Base-by-base conservation (phyloP, 768 basidiomycete species). In the Amanita molliuscula region DNA sequence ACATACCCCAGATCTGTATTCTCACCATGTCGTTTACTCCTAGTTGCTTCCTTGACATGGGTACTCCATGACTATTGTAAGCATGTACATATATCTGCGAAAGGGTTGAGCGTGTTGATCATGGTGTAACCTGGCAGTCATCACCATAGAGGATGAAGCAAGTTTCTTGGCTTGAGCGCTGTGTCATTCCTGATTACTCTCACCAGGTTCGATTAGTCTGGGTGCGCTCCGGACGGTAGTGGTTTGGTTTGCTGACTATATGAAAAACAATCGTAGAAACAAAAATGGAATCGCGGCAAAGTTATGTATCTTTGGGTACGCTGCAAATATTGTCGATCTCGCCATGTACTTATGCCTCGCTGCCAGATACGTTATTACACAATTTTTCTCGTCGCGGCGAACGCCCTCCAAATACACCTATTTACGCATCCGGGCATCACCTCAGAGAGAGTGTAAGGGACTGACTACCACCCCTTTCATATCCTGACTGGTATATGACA, bases 361-460 rank as follows among this genome's bases (percentile, higher is more conserved):
- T 11, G 3, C 10, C 47, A 75, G 74, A 69, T 75, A 25, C 66
- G 73, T 38, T 76, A 76, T 53, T 76, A 73, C 54, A 73, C 69
- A 28, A 65, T 75, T 16, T 59, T 64, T 4, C 65, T 74, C 9
- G 55, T 73, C 1, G 51, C 71, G 3, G 73, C 75, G 53, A 73
- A 75, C 47, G 68, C 68, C 1, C 57, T 67, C 3, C 73, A 75
- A 53, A 75, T 73, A 26, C 73, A 76, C 45, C 55, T 66, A 3
- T 73, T 73, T 48, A 53, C 69, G 5, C 56, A 58, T 16, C 70
- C 66, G 4, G 70, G 70, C 4, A 61, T 73, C 8, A 62, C 66
- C 0, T 65, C 58, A 1, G 58, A 68, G 23, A 61, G 53, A 25
- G 51, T 72, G 70, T 73, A 56, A 26, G 70, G 33, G 15, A 23